These are phyloP conservation scores for Gossypium gossypioides DNA, from an alignment of 441 rosid genomes.

Conservation along the genomic window DNA sequence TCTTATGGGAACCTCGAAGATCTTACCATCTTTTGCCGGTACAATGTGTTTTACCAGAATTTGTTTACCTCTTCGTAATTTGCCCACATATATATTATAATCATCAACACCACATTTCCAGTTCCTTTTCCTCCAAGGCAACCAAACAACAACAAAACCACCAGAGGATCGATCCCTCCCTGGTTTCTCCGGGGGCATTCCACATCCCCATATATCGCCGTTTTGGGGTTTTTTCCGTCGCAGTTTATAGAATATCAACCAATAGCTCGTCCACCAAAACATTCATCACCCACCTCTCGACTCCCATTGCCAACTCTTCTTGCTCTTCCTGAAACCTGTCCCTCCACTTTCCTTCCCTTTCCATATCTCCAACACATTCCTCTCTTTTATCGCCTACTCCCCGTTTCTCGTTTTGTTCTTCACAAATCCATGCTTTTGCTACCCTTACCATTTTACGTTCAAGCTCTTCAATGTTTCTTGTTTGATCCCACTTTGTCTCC, in stretches of 20 bases:
- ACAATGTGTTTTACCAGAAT: not conserved
- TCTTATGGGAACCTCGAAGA: not conserved
- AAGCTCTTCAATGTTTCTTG: not conserved
- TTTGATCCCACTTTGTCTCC: constrained; percentile 5
- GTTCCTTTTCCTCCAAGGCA: not conserved
- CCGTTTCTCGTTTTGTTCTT: constrained; percentile 20
- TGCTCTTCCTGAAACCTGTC: constrained; percentile 38
- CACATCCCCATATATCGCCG: not conserved
- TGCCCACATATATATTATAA: not conserved
- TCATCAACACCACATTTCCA: not conserved
- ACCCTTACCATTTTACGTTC: constrained; percentile 21
- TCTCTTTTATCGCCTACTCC: constrained; percentile 29
- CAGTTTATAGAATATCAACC: constrained; percentile 17
- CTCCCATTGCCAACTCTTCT: constrained; percentile 25
- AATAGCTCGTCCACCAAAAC: constrained; percentile 39
- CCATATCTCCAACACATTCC: constrained; percentile 38
- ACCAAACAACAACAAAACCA: not conserved
- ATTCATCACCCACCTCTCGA: constrained; percentile 30
- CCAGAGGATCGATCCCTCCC: not conserved
- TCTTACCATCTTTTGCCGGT: not conserved
- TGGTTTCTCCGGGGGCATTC: not conserved
- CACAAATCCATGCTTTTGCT: constrained; percentile 46
- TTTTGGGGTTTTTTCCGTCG: not conserved
- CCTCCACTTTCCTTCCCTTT: constrained; percentile 32
- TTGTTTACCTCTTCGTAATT: not conserved